Evolutionary conservation across 139 green algal species (phyloP).

Genomic region (Marvania coccoides): DNA sequence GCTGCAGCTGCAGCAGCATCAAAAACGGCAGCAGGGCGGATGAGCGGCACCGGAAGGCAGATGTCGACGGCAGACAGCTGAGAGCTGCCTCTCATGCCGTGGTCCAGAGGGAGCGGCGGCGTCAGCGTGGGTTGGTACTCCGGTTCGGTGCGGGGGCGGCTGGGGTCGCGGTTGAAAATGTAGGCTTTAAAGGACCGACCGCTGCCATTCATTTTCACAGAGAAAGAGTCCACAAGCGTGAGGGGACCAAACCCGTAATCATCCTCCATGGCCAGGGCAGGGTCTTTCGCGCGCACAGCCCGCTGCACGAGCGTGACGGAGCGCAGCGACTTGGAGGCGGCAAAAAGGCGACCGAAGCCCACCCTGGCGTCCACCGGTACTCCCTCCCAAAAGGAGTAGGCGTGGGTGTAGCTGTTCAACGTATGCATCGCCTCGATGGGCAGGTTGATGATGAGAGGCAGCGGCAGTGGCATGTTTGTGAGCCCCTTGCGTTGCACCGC

Average conservation of each 20-base stretch:
- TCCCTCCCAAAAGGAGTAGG: conserved; percentile 93
- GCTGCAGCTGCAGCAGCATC: no score
- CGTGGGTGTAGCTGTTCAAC: conserved; percentile 73
- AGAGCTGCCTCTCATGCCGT: no score
- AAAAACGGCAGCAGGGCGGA: no score
- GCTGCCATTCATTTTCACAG: conserved; percentile 75
- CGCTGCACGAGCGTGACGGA: conserved; percentile 79
- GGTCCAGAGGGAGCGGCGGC: no score
- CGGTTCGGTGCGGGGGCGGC: no score
- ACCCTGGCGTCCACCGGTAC: conserved; percentile 56
- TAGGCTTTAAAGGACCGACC: conserved; percentile 75
- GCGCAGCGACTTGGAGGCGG: conserved; percentile 36
- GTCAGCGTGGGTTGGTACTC: no score
- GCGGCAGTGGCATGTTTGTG: background rate
- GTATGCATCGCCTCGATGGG: conserved; percentile 31
- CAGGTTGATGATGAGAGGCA: background rate
- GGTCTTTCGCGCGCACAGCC: conserved; percentile 40
- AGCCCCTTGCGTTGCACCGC: conserved; percentile 28
- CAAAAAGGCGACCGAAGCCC: conserved; percentile 78
- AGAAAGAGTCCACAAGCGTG: conserved; percentile 58
- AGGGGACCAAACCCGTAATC: conserved; percentile 68
- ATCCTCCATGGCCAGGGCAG: conserved; percentile 51
- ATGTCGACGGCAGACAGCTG: no score
- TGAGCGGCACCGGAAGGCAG: no score
- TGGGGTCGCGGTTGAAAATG: conserved; percentile 70